phyloP scores from a whole-genome alignment of 2,329 filamentous ascomycete genomes.

The Ascochyta pisi region DNA sequence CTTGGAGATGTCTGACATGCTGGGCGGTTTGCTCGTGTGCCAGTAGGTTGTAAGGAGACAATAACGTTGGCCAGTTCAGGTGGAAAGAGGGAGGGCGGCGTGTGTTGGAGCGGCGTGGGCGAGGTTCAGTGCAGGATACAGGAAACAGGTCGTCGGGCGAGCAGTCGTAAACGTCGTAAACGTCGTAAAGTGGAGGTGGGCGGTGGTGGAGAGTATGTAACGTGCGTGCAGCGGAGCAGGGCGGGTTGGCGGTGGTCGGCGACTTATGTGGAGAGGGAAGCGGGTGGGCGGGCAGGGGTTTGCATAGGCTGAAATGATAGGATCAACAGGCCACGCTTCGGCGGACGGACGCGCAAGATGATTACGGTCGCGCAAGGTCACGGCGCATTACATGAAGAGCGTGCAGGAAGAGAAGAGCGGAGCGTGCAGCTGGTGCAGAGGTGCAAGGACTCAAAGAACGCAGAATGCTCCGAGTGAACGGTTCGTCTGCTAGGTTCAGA shows the following conservation, averaged over 20 bases:
- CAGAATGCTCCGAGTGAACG: constrained; percentile 27
- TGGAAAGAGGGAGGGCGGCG: background rate
- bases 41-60: background rate
- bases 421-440: constrained; percentile 24
- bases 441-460: constrained; percentile 23
- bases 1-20: constrained; percentile 49
- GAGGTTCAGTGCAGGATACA: background rate
- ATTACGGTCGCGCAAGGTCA: constrained; percentile 31
- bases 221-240: constrained; percentile 20
- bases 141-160: constrained; percentile 23
- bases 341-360: constrained; percentile 33
- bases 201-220: constrained; percentile 13
- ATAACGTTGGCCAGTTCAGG: constrained; percentile 2
- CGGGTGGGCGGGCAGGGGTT: constrained; percentile 35
- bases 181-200: constrained; percentile 12
- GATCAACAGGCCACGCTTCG: constrained; percentile 36
- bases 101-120: constrained; percentile 9
- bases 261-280: constrained; percentile 35
- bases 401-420: constrained; percentile 23
- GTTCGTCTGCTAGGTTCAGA: constrained; percentile 26
- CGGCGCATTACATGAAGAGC: constrained; percentile 38
- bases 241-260: constrained; percentile 16
- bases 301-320: constrained; percentile 28
- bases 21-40: constrained; percentile 10
- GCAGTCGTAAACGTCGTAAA: constrained; percentile 16